phyloP scores from a whole-genome alignment of 1,284 basidiomycete genomes.

The Clitocybe nebularis region DNA sequence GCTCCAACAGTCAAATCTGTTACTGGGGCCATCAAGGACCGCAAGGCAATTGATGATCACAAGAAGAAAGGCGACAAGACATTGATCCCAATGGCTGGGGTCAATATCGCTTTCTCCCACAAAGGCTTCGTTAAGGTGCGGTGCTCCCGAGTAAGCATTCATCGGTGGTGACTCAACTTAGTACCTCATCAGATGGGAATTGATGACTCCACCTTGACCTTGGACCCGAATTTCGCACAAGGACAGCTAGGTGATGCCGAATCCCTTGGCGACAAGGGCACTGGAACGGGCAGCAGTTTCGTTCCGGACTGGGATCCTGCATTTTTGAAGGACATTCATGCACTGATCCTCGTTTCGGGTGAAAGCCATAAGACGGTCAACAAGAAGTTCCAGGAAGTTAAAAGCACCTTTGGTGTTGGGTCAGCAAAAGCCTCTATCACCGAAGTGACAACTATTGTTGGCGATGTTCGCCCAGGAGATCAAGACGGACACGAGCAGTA shows the following conservation, averaged over 20 bases:
- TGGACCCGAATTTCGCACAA: conserved; percentile 22
- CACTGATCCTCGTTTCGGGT: conserved; percentile 31
- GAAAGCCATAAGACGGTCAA: conserved; percentile 28
- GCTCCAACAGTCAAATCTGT: conserved; percentile 31
- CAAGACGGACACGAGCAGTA: conserved; percentile 35
- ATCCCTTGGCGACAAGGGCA: conserved; percentile 28
- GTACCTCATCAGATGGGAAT: conserved; percentile 27
- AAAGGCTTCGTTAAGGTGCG: conserved; percentile 29
- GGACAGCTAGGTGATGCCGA: conserved; percentile 29
- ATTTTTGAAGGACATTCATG: conserved; percentile 33
- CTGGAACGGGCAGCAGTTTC: conserved; percentile 19
- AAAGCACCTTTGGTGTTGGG: conserved; percentile 26
- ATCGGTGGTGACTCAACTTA: too few species aligned
- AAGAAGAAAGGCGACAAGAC: conserved; percentile 25
- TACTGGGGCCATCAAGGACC: conserved; percentile 27
- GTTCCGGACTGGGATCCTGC: conserved; percentile 33
- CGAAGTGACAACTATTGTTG: conserved; percentile 26
- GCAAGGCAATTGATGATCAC: conserved; percentile 29
- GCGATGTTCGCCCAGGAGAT: conserved; percentile 33
- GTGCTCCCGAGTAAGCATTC: too few species aligned
- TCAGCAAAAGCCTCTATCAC: conserved; percentile 23
- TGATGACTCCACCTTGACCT: conserved; percentile 23
- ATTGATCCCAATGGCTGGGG: conserved; percentile 28
- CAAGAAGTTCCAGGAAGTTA: conserved; percentile 24
- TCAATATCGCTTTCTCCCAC: conserved; percentile 36